Percentiles rank a stretch among this genome's conserved stretches.
Conservation (phyloP, 2,329 filamentous ascomycete genomes). For the Exophiala aquamarina region DNA sequence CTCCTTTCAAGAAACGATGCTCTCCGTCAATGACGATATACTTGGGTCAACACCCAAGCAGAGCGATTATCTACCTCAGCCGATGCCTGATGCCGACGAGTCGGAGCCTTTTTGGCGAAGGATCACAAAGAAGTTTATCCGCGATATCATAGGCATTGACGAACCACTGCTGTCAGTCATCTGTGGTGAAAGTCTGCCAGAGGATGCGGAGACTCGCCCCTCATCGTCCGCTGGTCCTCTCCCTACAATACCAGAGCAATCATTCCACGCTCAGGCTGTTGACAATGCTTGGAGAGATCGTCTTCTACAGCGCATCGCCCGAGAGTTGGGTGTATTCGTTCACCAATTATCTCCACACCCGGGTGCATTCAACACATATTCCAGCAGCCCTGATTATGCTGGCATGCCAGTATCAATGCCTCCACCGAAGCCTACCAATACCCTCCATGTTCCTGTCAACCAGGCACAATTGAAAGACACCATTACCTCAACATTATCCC, state of each 20-base stretch:
- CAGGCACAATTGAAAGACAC: conserved; percentile 2
- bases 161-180: conserved; percentile 81
- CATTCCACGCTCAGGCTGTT: conserved; percentile 11
- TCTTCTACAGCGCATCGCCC: conserved; percentile 79
- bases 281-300: conserved; percentile 67
- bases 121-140: conserved; percentile 81
- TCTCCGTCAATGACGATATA: conserved; percentile 21
- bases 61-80: conserved; percentile 21
- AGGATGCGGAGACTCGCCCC: conserved; percentile 32
- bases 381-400: conserved; percentile 67
- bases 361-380: conserved; percentile 84
- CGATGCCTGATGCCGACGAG: conserved; percentile 43
- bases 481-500: conserved; percentile 27
- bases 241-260: conserved; percentile 25
- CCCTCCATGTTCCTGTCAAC: conserved; percentile 31
- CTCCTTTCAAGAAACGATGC: conserved; percentile 15
- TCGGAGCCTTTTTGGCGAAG: conserved; percentile 74
- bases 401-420: conserved; percentile 62
- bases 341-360: conserved; percentile 83
- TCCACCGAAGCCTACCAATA: conserved; percentile 29
- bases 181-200: conserved; percentile 74
- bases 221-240: conserved; percentile 13
- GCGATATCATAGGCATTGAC: conserved; percentile 87
- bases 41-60: conserved; percentile 28
- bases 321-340: conserved; percentile 80